Evolutionary conservation across 2,329 filamentous ascomycete species (phyloP), one percentile per base, ranked within the genome.

Genomic region (Plenodomus tracheiphilus): DNA sequence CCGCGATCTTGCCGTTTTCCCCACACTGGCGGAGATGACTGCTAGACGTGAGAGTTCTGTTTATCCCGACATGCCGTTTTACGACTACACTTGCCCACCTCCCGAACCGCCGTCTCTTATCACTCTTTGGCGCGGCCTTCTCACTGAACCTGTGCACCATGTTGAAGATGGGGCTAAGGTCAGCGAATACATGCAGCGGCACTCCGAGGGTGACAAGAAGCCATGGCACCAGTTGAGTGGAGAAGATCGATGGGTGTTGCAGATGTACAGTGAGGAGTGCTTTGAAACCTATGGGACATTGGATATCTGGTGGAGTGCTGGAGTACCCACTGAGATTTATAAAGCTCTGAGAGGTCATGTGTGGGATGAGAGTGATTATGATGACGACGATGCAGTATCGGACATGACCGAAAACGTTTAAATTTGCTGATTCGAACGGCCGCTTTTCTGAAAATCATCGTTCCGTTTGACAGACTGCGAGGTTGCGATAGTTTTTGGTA

Each of bases 251-350:
- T 68, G 66, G 64, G 53, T 59, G 19, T n/a, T 70, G 44, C 49
- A 60, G 32, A 40, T 69, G 50, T 68, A 70, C 37, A 57, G 52
- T 1, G 65, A 66, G 5, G 65, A 68, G 49, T 66, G 61, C 18
- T 56, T 68, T 37, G 61, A 65, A 48, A 13, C 22, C 28, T 69
- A 54, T 56, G 66, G 66, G 1, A 50, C 57, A 10, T 34, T 70
- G 36, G 56, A 64, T 34, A 42, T 69, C 13, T 68, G 64, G 62
- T 44, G 46, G 45, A 41, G 46, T 13, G 51, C 60, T n/a, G 48
- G 46, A 6, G 59, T 69, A 38, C 73, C 43, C 49, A 59, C 38
- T 53, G 63, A 46, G 46, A 64, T 56, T 64, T 69, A 47, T 57
- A 70, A 53, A 47, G 51, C 45, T 17, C 43, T 63, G 8, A 50